Conservation (phyloP, 176 grass and related monocot species). For the Eremochloa ophiuroides region DNA sequence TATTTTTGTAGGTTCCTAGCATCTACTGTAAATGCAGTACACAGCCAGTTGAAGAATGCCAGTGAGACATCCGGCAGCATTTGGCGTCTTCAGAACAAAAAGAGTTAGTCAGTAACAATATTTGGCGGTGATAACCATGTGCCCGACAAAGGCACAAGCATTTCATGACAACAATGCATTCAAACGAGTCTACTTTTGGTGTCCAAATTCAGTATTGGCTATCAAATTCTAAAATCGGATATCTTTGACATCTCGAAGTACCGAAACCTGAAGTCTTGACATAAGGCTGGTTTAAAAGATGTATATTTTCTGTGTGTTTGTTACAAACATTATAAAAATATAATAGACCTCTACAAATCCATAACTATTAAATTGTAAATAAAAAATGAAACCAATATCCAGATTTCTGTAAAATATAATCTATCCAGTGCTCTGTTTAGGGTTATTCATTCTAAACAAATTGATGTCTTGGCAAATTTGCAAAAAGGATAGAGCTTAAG, state of each 20-base stretch:
- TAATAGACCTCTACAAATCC: no score
- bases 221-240: no score
- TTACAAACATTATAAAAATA: no score
- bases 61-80: slow-evolving; percentile 48
- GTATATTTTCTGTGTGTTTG: no score
- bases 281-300: no score
- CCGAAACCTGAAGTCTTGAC: no score
- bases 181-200: neutral
- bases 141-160: neutral
- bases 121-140: neutral
- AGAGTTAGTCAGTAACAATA: neutral
- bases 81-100: slow-evolving; percentile 52
- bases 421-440: neutral
- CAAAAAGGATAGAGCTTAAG: no score
- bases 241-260: no score
- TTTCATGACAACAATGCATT: neutral
- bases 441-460: neutral
- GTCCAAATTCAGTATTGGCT: neutral
- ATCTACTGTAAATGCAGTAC: slow-evolving; percentile 60
- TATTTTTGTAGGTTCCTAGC: slow-evolving; percentile 29
- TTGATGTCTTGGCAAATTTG: neutral
- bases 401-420: neutral
- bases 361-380: no score
- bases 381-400: neutral
- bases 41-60: slow-evolving; percentile 62